Conservation (phyloP, 2,329 filamentous ascomycete species). For the Aspergillus candidus region DNA sequence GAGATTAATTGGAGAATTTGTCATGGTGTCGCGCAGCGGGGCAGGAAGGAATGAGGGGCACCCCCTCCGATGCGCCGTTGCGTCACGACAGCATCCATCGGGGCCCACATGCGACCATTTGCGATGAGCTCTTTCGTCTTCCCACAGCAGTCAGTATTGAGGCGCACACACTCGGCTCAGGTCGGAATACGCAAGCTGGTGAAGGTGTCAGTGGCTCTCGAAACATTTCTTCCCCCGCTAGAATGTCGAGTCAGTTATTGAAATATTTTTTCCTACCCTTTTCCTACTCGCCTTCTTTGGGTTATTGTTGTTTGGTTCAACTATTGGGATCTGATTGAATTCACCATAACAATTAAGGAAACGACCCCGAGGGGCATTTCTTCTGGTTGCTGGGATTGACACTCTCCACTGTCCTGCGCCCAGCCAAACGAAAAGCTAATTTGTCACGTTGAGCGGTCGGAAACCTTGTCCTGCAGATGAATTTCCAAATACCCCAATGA, state of each 20-base stretch:
- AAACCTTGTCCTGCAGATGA: slow-evolving; percentile 6
- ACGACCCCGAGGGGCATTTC: too few relatives aligned
- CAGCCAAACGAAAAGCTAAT: too few relatives aligned
- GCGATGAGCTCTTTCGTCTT: too few relatives aligned
- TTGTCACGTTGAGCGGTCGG: neutral
- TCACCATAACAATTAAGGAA: too few relatives aligned
- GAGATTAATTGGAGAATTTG: slow-evolving; percentile 30
- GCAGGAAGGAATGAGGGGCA: neutral
- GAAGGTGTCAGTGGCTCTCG: slow-evolving; percentile 39
- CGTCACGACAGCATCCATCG: neutral
- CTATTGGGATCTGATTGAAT: too few relatives aligned
- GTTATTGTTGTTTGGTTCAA: neutral
- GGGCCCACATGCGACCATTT: too few relatives aligned
- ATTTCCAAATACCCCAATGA: slow-evolving; percentile 8
- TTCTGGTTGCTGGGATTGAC: too few relatives aligned
- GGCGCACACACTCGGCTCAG: too few relatives aligned
- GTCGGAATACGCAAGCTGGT: slow-evolving; percentile 64
- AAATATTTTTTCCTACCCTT: neutral
- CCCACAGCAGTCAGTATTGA: neutral
- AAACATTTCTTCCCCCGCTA: too few relatives aligned
- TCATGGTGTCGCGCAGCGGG: slow-evolving; percentile 6
- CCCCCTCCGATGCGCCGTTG: neutral
- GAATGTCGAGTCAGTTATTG: neutral
- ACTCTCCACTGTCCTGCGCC: too few relatives aligned
- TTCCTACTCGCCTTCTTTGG: neutral